Base-by-base conservation (phyloP, 2,329 filamentous ascomycete genomes). In the Alternaria sp. region DNA sequence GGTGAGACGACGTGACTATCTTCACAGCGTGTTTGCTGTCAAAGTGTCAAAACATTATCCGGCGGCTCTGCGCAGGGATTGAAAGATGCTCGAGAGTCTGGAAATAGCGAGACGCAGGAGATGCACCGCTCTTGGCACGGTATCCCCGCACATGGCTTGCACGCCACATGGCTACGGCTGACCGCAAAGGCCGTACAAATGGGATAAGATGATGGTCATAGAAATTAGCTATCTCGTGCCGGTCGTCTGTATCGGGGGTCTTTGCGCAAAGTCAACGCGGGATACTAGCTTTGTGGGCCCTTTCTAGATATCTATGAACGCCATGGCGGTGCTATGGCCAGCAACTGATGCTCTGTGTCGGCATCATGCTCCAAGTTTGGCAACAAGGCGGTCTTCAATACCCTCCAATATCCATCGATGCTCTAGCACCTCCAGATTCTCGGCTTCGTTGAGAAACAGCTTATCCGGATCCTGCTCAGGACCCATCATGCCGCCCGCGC, bases 401-500 rank as follows among this genome's bases (percentile, higher is more conserved):
- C 91, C 91, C 73, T 97, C 92, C 62, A 98, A 83, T 67, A 97
- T 93, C 74, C 92, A 97, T 78, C 93, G 92, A 81, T 98, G 95
- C 79, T 97, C 94, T 74, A 97, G 87, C 23, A 99, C 96, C 72
- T 96, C 94, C 66, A 99, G 81, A 81, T 99, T 99, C 85, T 99
- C 96, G 3, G 92, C 92, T 83, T 99, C 96, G 50, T 86, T 92
- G 79, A 91, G 86, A 82, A 97, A 99, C 79, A 97, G 88, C 86
- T 99, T 99, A 82, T 98, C 92, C 0, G 94, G 93, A 77, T 99
- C 96, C 75, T 96, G 91, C 23, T 95, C 94, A 1, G 96, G 94
- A 28, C 92, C 93, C 80, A 97, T 97, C 84, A 96, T 91, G 76
- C 94, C 88, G 75, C 94, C 88, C 28, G 86, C 87, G 69, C 89